Evolutionary conservation across 768 basidiomycete species (phyloP).

Genomic region (Calocybe cyanea): DNA sequence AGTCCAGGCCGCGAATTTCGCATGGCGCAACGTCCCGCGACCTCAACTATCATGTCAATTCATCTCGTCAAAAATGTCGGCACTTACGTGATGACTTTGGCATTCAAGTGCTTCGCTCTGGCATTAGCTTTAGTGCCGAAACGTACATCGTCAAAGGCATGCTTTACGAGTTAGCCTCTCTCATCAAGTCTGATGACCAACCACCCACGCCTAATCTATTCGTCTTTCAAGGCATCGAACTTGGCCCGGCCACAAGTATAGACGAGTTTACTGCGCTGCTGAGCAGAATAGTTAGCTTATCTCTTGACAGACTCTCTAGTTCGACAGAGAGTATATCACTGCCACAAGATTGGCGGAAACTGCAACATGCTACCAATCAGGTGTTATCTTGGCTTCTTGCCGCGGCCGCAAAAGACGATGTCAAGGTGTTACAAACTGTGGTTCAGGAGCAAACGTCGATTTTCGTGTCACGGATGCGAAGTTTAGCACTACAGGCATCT

Average conservation of each 20-base stretch:
- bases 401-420: constrained; percentile 30
- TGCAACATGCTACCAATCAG: constrained; percentile 38
- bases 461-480: constrained; percentile 35
- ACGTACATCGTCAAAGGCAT: constrained; percentile 61
- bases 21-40: background rate
- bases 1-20: constrained; percentile 1
- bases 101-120: constrained; percentile 45
- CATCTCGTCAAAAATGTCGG: background rate
- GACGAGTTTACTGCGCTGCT: constrained; percentile 42
- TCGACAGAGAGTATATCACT: constrained; percentile 25
- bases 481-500: constrained; percentile 26
- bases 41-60: background rate
- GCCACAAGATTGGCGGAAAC: constrained; percentile 33
- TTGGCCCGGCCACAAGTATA: constrained; percentile 40
- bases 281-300: constrained; percentile 42
- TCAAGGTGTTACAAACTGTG: constrained; percentile 22
- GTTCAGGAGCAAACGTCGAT: constrained; percentile 34
- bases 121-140: constrained; percentile 43
- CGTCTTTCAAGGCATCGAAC: constrained; percentile 34
- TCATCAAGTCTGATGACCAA: constrained; percentile 21
- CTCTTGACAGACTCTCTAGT: constrained; percentile 34
- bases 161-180: constrained; percentile 52
- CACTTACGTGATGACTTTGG: constrained; percentile 45
- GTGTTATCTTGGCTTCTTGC: constrained; percentile 43
- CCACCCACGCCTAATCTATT: constrained; percentile 27